These are phyloP conservation scores for Sparassis latifolia DNA, from an alignment of 1,284 basidiomycete genomes.

Conservation along the genomic window DNA sequence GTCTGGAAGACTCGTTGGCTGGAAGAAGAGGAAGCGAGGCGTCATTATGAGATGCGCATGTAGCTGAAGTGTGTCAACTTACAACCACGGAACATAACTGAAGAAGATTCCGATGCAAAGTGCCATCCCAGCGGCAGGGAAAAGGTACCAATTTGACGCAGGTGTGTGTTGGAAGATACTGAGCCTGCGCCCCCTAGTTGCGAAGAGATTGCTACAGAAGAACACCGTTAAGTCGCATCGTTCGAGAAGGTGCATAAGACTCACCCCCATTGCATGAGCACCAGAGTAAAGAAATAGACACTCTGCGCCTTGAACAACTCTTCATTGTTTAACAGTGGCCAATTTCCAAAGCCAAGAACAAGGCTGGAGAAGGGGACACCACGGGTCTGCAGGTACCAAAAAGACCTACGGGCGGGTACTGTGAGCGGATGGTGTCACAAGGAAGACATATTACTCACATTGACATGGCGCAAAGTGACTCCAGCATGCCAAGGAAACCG, in stretches of 20 bases:
- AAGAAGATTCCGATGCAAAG: constrained; percentile 47
- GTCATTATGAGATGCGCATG: constrained; percentile 11
- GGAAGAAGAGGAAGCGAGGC: neutral
- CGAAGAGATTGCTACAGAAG: constrained; percentile 35
- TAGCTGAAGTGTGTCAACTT: constrained; percentile 1
- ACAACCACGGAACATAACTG: constrained; percentile 46
- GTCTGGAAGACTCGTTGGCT: constrained; percentile 50
- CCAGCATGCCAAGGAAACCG: constrained; percentile 51
- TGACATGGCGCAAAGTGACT: constrained; percentile 43
- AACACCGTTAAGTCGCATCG: neutral
- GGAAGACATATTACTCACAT: constrained; percentile 29
- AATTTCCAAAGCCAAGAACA: constrained; percentile 43
- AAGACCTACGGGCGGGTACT: constrained; percentile 31
- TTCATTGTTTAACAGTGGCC: constrained; percentile 28
- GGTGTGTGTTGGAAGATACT: constrained; percentile 42
- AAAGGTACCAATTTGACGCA: constrained; percentile 34
- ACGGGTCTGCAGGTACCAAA: constrained; percentile 45
- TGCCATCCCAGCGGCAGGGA: constrained; percentile 41
- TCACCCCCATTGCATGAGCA: constrained; percentile 59
- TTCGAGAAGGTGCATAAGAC: neutral
- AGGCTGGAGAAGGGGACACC: constrained; percentile 48
- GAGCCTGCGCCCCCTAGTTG: constrained; percentile 43
- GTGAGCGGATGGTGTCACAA: neutral
- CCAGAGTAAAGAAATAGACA: constrained; percentile 55
- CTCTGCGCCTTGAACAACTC: constrained; percentile 36